Percentiles rank a stretch among this genome's conserved stretches.
Evolutionary conservation across 129 eudicot genomes (phyloP).

Genomic region (Gnaphalium uliginosum): DNA sequence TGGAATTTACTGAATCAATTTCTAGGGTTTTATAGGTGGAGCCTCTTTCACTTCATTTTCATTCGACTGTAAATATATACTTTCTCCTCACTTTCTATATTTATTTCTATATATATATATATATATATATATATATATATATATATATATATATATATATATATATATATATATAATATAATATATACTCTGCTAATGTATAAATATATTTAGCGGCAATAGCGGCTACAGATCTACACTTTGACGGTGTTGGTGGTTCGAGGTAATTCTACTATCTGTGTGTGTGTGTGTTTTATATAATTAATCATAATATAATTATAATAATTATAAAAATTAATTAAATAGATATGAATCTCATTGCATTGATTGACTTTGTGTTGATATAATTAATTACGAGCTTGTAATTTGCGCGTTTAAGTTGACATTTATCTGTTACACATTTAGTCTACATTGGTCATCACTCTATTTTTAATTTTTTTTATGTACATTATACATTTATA

Average conservation of each 20-base stretch:
- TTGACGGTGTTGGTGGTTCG: slow-evolving; percentile 26
- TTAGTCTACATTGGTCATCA: slow-evolving; percentile 23
- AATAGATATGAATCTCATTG: slow-evolving; percentile 27
- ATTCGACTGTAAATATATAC: slow-evolving; percentile 8
- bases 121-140: not conserved
- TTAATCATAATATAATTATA: not conserved
- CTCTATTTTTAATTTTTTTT: slow-evolving; percentile 15
- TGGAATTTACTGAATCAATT: slow-evolving; percentile 17
- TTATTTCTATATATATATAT: not conserved
- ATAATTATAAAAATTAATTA: not conserved
- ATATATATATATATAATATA: not conserved
- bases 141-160: slow-evolving; percentile 6
- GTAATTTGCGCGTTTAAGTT: slow-evolving; percentile 30
- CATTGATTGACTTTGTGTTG: slow-evolving; percentile 25
- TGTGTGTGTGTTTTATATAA: not conserved
- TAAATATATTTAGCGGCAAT: slow-evolving; percentile 25
- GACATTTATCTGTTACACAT: slow-evolving; percentile 33
- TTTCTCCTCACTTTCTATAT: slow-evolving; percentile 1
- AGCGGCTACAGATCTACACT: slow-evolving; percentile 35
- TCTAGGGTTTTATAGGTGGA: not conserved
- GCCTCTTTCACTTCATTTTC: not conserved
- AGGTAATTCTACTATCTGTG: slow-evolving; percentile 15
- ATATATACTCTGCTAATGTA: not conserved
- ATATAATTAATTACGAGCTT: slow-evolving; percentile 3
- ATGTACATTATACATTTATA: not conserved